These are phyloP conservation scores for Gynochthodes officinalis DNA, from an alignment of 257 asterid species.

Conservation along the genomic window DNA sequence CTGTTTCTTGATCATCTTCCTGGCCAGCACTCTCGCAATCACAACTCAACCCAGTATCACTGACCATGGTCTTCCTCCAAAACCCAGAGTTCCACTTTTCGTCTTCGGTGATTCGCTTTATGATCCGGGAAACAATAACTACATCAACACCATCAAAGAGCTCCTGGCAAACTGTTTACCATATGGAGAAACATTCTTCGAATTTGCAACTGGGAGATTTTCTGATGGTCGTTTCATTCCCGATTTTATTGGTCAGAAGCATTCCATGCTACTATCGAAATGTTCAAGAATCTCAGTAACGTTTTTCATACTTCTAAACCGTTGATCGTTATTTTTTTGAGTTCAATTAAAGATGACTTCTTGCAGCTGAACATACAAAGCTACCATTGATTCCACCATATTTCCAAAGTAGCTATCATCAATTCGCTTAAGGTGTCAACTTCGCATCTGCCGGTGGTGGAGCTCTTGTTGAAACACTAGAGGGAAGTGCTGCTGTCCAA, in stretches of 20 bases:
- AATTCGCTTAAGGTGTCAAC: constrained; percentile 42
- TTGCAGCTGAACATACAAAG: constrained; percentile 53
- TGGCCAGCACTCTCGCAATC: too few species aligned
- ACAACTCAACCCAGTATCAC: too few species aligned
- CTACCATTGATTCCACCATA: constrained; percentile 46
- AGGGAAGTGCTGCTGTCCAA: constrained; percentile 41
- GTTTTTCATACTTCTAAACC: too few species aligned
- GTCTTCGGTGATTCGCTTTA: too few species aligned
- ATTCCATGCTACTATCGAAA: neutral
- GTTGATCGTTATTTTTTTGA: neutral
- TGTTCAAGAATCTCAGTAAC: too few species aligned
- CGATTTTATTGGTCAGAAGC: constrained; percentile 54
- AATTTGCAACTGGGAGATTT: constrained; percentile 73
- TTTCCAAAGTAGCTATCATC: constrained; percentile 31
- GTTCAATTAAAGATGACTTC: constrained; percentile 13
- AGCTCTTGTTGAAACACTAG: constrained; percentile 48
- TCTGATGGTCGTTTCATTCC: constrained; percentile 65
- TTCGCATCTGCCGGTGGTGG: constrained; percentile 83
- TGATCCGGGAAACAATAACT: too few species aligned
- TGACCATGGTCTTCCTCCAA: too few species aligned
- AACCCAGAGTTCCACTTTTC: too few species aligned
- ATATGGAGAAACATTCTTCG: too few species aligned
- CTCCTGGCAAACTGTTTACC: too few species aligned
- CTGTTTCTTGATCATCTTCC: too few species aligned
- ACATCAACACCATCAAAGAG: too few species aligned